Percentiles rank a stretch among this genome's conserved stretches.
phyloP scores from a whole-genome alignment of 306 rosid genomes.

The Leucaena leucocephala region DNA sequence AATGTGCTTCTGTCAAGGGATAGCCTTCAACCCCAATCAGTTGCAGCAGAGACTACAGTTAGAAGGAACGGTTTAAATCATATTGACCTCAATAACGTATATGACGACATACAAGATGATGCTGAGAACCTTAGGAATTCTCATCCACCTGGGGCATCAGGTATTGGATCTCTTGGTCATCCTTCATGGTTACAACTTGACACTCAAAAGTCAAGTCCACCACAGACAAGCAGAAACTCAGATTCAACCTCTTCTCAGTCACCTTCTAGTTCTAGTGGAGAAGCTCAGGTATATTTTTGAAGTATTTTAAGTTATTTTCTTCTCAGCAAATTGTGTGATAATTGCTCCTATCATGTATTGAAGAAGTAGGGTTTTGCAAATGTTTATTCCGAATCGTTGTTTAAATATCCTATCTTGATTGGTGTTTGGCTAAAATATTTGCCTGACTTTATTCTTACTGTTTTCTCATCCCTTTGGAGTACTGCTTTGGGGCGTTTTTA shows the following conservation, averaged over 20 bases:
- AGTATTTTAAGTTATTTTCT: slow-evolving; percentile 26
- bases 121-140: slow-evolving; percentile 45
- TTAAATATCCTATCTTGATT: slow-evolving; percentile 2
- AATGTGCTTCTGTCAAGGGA: neutral
- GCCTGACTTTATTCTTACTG: neutral
- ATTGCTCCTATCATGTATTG: slow-evolving; percentile 9
- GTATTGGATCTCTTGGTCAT: slow-evolving; percentile 41
- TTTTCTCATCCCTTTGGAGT: neutral
- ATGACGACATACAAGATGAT: slow-evolving; percentile 48
- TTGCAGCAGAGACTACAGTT: slow-evolving; percentile 34
- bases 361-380: neutral
- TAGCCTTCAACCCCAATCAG: slow-evolving; percentile 23
- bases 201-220: slow-evolving; percentile 62
- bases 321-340: slow-evolving; percentile 1
- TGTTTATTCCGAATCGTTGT: slow-evolving; percentile 4
- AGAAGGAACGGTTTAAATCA: slow-evolving; percentile 49
- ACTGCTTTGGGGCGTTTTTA: neutral
- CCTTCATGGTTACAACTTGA: slow-evolving; percentile 47
- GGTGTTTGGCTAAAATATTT: slow-evolving; percentile 1
- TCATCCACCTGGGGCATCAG: slow-evolving; percentile 38
- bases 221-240: slow-evolving; percentile 68
- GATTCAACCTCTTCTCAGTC: slow-evolving; percentile 71
- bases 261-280: slow-evolving; percentile 79
- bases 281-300: slow-evolving; percentile 62
- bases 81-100: slow-evolving; percentile 64